A percentile compares a stretch with the other conserved stretches of the same genome.
Evolutionary conservation across 2,329 filamentous ascomycete species (phyloP).

Genomic region (Bipolaris sorokiniana): DNA sequence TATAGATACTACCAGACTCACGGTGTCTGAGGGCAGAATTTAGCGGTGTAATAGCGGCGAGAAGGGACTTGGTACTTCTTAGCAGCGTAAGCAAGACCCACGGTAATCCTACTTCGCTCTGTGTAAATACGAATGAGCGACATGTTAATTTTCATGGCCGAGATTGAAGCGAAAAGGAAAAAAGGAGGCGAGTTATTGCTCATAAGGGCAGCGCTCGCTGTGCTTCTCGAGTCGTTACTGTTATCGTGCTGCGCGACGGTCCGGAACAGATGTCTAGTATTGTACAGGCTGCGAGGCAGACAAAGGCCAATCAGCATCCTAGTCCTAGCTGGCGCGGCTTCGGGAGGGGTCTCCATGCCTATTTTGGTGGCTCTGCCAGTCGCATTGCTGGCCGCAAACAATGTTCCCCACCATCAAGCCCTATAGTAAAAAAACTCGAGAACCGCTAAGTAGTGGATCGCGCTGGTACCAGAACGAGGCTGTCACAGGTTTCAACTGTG

Average conservation of each 20-base stretch:
- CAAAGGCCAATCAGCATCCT: not conserved
- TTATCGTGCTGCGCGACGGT: not conserved
- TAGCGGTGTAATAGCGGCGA: not conserved
- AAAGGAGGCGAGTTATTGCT: not conserved
- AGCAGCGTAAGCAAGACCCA: slow-evolving; percentile 2
- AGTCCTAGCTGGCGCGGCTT: slow-evolving; percentile 1
- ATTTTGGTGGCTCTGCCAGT: slow-evolving; percentile 1
- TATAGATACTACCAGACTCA: not conserved
- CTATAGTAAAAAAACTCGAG: not conserved
- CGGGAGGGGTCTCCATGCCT: not conserved
- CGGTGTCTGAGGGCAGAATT: not conserved
- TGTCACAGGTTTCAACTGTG: slow-evolving; percentile 4
- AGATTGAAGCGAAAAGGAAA: not conserved
- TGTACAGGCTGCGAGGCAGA: not conserved
- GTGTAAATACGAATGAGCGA: not conserved
- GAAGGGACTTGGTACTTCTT: not conserved
- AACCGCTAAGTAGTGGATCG: not conserved
- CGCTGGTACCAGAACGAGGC: not conserved
- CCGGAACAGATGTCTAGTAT: not conserved
- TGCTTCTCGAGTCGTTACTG: not conserved
- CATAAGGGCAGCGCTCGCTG: not conserved
- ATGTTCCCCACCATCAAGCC: not conserved
- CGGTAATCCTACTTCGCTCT: slow-evolving; percentile 1
- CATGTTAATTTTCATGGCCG: not conserved
- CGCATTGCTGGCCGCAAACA: not conserved